Conservation (phyloP, 768 basidiomycete species). For the Mycena leptocephala region DNA sequence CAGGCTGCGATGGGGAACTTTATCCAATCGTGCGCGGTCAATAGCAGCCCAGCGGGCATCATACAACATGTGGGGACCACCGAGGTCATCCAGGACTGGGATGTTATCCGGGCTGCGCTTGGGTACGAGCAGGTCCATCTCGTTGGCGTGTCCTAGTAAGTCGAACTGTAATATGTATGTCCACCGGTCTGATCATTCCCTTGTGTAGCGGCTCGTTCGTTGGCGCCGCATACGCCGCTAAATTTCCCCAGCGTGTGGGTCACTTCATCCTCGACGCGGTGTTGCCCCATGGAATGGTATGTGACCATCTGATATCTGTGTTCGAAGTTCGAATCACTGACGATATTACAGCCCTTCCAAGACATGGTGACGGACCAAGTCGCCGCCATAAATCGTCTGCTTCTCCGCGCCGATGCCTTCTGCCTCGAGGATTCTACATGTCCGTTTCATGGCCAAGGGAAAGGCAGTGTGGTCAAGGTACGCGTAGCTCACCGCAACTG, state of each 20-base stretch:
- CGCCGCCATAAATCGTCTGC: constrained; percentile 35
- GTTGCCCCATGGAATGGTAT: constrained; percentile 37
- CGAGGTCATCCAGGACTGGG: constrained; percentile 38
- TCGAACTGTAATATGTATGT: too few relatives aligned
- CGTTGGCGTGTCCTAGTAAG: constrained; percentile 37
- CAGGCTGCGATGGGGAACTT: constrained; percentile 27
- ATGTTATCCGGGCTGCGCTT: constrained; percentile 33
- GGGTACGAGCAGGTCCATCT: constrained; percentile 31
- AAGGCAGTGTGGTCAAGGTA: constrained; percentile 55
- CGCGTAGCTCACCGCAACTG: neutral
- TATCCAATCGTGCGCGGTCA: constrained; percentile 24
- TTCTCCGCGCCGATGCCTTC: constrained; percentile 39
- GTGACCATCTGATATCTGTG: neutral
- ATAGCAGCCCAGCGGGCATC: constrained; percentile 33
- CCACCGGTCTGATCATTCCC: neutral
- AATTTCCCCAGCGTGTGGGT: constrained; percentile 31
- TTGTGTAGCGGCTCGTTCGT: constrained; percentile 38
- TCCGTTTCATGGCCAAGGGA: constrained; percentile 38
- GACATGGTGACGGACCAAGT: constrained; percentile 32
- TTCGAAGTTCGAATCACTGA: neutral
- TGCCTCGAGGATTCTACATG: constrained; percentile 33
- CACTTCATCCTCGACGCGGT: constrained; percentile 37
- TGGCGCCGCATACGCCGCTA: constrained; percentile 28
- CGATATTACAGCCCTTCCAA: constrained; percentile 17
- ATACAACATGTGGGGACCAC: constrained; percentile 33